Evolutionary conservation across 2,329 filamentous ascomycete species (phyloP), one percentile per base, ranked within the genome.

Genomic region (Tolypocladium amazonense): DNA sequence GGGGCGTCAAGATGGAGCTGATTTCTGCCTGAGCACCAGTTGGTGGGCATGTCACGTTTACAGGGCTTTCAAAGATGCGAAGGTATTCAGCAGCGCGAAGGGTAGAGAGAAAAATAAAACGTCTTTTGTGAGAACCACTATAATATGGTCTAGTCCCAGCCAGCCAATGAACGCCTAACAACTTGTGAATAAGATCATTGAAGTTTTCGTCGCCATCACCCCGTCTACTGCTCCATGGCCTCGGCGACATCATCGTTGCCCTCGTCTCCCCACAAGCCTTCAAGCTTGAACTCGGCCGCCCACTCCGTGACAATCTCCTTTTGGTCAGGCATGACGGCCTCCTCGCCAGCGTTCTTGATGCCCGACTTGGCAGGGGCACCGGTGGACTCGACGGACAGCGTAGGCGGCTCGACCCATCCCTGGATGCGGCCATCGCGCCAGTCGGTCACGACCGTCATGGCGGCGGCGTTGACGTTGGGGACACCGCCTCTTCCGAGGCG

Each of bases 371-470:
- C 66, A 2, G 70, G 64, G 8, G 67, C 67, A 3, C 67, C 65
- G 58, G 60, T 57, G 14, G 68, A 67, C 59, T 79, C 79, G 54
- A 88, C 81, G 23, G 83, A 76, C 61, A 90, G 75, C 41, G 82
- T 80, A 9, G 92, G 92, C 3, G 91, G 83, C 67, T 92, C 88
- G 56, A 87, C 84, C 92, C 92, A 96, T 60, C 92, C 92, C 75
- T 95, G 91, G 67, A 99, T 95, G 58, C 94, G 85, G 33, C 92
- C 93, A 72, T 97, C 93, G 66, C 94, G 85, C 90, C 94, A 96
- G 77, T 99, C 94, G n/a, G 87, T 94, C 60, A 99, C 86, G 59
- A 99, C 92, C 0, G 90, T 88, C 82, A 94, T 93, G 63, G 93
- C 94, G 9, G 94, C 93, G 58, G 89, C 87, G 65, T 86, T 81